Evolutionary conservation across 2,329 filamentous ascomycete species (phyloP).

Genomic region (Colletotrichum orbiculare): DNA sequence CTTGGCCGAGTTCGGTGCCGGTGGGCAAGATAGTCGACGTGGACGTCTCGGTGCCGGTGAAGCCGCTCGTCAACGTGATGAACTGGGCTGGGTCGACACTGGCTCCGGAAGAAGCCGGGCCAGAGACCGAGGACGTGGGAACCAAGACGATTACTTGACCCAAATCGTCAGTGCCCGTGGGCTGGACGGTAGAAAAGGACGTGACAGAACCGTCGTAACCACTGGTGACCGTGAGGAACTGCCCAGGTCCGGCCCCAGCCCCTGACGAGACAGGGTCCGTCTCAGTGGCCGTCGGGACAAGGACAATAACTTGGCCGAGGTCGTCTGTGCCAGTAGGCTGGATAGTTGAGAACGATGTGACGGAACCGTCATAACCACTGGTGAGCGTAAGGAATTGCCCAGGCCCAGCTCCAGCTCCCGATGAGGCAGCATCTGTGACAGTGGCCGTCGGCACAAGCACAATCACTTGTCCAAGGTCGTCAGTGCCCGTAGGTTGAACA

Average conservation of each 20-base stretch:
- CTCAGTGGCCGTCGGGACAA: not conserved
- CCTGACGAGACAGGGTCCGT: not conserved
- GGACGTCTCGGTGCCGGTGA: not conserved
- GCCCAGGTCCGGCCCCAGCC: not conserved
- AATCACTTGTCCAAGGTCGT: constrained; percentile 6
- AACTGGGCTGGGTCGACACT: constrained; percentile 2
- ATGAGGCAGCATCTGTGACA: not conserved
- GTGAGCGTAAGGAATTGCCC: constrained; percentile 3
- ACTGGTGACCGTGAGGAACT: constrained; percentile 5
- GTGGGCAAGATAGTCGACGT: constrained; percentile 4
- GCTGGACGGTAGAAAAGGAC: constrained; percentile 1
- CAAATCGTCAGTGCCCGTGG: not conserved
- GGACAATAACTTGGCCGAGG: constrained; percentile 9
- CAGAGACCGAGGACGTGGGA: not conserved
- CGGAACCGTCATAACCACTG: constrained; percentile 3
- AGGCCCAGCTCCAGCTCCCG: not conserved
- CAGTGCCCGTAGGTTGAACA: constrained; percentile 1
- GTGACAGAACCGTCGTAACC: constrained; percentile 2
- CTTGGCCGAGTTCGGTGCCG: not conserved
- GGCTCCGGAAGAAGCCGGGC: not conserved
- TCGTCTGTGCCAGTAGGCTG: not conserved
- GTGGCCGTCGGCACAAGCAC: constrained; percentile 5
- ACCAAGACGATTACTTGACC: constrained; percentile 12
- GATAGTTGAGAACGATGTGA: not conserved
- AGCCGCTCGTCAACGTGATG: constrained; percentile 6